A percentile compares a stretch with the other conserved stretches of the same genome.
phyloP scores from a whole-genome alignment of 257 asterid genomes.

The Buddleja alternifolia region DNA sequence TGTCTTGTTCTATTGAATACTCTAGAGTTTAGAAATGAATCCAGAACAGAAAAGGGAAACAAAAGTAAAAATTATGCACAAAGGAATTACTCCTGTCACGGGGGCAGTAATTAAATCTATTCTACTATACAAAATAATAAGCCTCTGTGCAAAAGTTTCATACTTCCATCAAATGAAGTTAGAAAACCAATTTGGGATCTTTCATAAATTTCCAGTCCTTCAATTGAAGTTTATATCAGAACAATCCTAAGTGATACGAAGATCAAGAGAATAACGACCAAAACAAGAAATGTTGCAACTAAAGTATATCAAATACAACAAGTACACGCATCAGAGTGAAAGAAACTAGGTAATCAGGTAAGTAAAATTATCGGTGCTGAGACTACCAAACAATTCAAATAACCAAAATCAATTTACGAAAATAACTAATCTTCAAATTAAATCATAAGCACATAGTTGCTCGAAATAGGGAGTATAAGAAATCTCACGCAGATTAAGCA shows the following conservation, averaged over 20 bases:
- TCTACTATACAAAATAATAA: not conserved
- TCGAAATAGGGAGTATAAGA: not conserved
- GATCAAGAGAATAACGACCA: conserved; percentile 11
- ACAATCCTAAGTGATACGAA: conserved; percentile 2
- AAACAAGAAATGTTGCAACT: conserved; percentile 5
- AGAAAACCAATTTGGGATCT: not conserved
- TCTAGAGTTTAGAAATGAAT: not conserved
- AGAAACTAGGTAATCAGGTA: not conserved
- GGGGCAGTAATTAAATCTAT: not conserved
- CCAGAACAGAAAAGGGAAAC: not conserved
- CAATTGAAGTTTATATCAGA: not conserved
- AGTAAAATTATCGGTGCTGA: not conserved
- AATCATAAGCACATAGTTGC: conserved; percentile 10
- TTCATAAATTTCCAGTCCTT: not conserved
- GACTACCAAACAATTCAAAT: not conserved
- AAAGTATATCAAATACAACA: not conserved
- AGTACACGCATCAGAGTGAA: conserved; percentile 3
- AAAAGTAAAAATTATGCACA: not conserved
- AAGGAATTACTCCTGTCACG: not conserved
- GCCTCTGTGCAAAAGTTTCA: not conserved
- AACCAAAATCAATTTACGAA: conserved; percentile 9
- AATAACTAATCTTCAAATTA: not conserved
- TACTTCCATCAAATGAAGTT: conserved; percentile 12
- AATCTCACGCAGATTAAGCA: conserved; percentile 1
- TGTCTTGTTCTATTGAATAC: not conserved